These are phyloP conservation scores for Chalciporus sphaerocephalus DNA, from an alignment of 768 basidiomycete species.

Conservation along the genomic window DNA sequence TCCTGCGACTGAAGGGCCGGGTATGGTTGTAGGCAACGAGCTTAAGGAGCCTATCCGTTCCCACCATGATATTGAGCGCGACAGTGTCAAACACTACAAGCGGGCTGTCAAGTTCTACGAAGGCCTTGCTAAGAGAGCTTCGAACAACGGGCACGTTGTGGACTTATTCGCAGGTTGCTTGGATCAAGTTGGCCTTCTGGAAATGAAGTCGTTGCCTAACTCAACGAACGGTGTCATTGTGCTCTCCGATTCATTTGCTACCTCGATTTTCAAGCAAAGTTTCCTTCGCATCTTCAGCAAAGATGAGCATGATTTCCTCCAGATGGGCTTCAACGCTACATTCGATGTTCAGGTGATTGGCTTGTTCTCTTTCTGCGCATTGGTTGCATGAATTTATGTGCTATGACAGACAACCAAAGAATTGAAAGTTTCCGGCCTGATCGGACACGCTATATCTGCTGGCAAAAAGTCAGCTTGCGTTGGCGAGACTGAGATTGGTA, in stretches of 20 bases:
- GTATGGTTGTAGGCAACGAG: slow-evolving; percentile 93
- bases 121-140: slow-evolving; percentile 84
- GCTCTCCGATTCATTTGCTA: slow-evolving; percentile 93
- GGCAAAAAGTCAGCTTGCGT: slow-evolving; percentile 96
- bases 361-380: neutral
- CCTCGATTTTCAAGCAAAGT: slow-evolving; percentile 98
- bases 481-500: slow-evolving; percentile 98
- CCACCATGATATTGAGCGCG: slow-evolving; percentile 97
- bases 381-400: slow-evolving; percentile 1
- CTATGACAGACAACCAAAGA: slow-evolving; percentile 87
- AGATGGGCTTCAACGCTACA: slow-evolving; percentile 99
- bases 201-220: slow-evolving; percentile 95
- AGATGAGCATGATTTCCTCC: slow-evolving; percentile 85
- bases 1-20: slow-evolving; percentile 93
- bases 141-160: slow-evolving; percentile 90
- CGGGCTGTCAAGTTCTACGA: slow-evolving; percentile 98
- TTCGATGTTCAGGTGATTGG: slow-evolving; percentile 87
- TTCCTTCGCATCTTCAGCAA: slow-evolving; percentile 92
- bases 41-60: slow-evolving; percentile 96
- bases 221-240: slow-evolving; percentile 97
- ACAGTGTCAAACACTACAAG: slow-evolving; percentile 96
- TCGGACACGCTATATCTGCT: slow-evolving; percentile 95
- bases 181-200: slow-evolving; percentile 94
- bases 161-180: slow-evolving; percentile 97
- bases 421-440: slow-evolving; percentile 95